A percentile compares a stretch with the other conserved stretches of the same genome.
Conservation (phyloP, 2,329 filamentous ascomycete genomes). For the Xylaria hypoxylon region DNA sequence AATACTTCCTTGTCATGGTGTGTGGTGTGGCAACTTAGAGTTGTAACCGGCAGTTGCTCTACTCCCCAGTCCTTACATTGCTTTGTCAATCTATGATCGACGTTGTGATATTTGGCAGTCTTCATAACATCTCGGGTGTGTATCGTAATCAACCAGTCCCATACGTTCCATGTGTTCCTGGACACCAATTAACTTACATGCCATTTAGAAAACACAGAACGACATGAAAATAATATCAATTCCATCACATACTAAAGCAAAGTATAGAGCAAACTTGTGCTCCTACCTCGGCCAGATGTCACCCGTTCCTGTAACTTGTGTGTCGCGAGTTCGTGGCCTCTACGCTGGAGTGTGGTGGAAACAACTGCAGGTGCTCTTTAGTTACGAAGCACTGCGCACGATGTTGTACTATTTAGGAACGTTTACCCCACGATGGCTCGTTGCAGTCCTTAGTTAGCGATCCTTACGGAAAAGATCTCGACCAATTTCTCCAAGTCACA, state of each 20-base stretch:
- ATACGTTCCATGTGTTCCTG: background rate
- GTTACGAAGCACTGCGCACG: background rate
- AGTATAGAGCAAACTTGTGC: background rate
- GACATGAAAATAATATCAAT: background rate
- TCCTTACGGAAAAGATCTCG: too few species aligned
- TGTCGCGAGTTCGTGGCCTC: background rate
- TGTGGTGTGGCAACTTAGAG: slow-evolving; percentile 2
- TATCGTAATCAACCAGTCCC: background rate
- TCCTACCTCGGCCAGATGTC: slow-evolving; percentile 12
- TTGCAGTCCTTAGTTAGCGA: background rate
- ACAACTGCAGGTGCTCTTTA: too few species aligned
- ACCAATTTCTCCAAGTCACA: background rate
- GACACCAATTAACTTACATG: background rate
- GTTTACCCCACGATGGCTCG: background rate
- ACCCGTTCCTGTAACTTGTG: background rate
- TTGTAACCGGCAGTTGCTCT: slow-evolving; percentile 18
- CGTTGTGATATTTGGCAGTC: background rate
- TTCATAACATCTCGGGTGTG: background rate
- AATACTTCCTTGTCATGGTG: background rate
- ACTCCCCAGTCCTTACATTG: slow-evolving; percentile 7
- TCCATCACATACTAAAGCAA: slow-evolving; percentile 7
- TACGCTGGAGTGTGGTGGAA: background rate
- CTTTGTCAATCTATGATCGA: too few species aligned
- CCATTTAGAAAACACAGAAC: background rate
- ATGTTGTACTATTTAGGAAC: background rate